These are phyloP conservation scores for Boeremia lycopersici DNA, from an alignment of 2,329 filamentous ascomycete species.

Conservation along the genomic window DNA sequence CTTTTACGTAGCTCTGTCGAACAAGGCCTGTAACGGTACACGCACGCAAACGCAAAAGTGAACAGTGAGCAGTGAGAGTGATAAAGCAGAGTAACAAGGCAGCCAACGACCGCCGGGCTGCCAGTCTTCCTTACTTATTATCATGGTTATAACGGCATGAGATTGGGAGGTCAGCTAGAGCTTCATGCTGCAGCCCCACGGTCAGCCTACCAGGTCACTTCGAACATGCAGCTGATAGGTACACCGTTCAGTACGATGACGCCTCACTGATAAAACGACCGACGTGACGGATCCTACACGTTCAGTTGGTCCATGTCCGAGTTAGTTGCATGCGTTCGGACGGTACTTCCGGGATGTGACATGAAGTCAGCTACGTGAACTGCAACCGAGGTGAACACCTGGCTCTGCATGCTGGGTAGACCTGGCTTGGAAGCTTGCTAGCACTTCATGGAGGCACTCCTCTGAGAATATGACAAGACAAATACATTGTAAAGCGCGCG, in stretches of 20 bases:
- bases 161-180: slow-evolving; percentile 32
- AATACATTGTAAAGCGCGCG: background rate
- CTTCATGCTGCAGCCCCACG: slow-evolving; percentile 35
- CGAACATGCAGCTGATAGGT: slow-evolving; percentile 25
- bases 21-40: background rate
- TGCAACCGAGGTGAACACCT: slow-evolving; percentile 12
- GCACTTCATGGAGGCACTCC: background rate
- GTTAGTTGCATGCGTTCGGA: slow-evolving; percentile 20
- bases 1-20: background rate
- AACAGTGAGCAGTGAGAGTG: slow-evolving; percentile 1
- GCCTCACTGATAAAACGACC: slow-evolving; percentile 23
- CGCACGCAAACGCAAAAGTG: background rate
- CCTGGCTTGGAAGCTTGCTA: slow-evolving; percentile 11
- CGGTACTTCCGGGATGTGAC: slow-evolving; percentile 14
- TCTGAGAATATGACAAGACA: background rate
- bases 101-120: slow-evolving; percentile 18
- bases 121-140: slow-evolving; percentile 34
- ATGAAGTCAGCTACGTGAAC: slow-evolving; percentile 31
- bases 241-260: slow-evolving; percentile 25
- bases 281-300: background rate
- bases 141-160: slow-evolving; percentile 26
- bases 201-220: slow-evolving; percentile 40
- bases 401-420: slow-evolving; percentile 23
- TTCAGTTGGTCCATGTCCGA: background rate
- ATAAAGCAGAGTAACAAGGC: slow-evolving; percentile 8